Evolutionary conservation across 805 yeast genomes (phyloP).

Genomic region (Lipomyces spencermartinsiae): DNA sequence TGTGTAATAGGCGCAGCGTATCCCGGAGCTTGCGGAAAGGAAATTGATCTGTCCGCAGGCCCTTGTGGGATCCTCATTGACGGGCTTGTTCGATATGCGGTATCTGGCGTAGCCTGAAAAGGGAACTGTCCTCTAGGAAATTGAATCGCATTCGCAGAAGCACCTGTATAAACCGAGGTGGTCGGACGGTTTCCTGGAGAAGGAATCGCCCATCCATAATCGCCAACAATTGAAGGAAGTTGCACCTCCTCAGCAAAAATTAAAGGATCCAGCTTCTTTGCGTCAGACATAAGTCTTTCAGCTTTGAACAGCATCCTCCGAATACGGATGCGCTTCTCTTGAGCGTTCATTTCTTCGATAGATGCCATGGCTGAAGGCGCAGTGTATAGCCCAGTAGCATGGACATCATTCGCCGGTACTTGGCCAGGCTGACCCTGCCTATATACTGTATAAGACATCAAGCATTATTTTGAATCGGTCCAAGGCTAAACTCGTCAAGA

Average conservation of each 20-base stretch:
- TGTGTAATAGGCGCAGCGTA: background rate
- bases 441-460: background rate
- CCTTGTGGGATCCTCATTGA: background rate
- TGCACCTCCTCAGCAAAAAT: constrained; percentile 21
- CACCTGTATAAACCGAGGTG: background rate
- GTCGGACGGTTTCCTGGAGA: background rate
- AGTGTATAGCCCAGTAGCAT: background rate
- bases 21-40: background rate
- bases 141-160: background rate
- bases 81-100: background rate
- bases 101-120: background rate
- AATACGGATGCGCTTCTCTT: background rate
- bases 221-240: constrained; percentile 6
- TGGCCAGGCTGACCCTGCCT: background rate
- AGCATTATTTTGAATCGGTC: background rate
- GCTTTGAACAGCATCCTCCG: background rate
- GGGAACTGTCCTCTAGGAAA: background rate
- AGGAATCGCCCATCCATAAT: constrained; percentile 8
- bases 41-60: background rate
- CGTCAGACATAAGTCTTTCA: background rate
- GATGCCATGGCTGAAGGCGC: background rate
- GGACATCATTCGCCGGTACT: background rate
- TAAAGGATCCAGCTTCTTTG: constrained; percentile 11
- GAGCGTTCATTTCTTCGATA: background rate
- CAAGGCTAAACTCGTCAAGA: background rate